Percentiles rank a stretch among this genome's conserved stretches.
Conservation (phyloP, 2,329 filamentous ascomycete species). For the Ilyonectria destructans region DNA sequence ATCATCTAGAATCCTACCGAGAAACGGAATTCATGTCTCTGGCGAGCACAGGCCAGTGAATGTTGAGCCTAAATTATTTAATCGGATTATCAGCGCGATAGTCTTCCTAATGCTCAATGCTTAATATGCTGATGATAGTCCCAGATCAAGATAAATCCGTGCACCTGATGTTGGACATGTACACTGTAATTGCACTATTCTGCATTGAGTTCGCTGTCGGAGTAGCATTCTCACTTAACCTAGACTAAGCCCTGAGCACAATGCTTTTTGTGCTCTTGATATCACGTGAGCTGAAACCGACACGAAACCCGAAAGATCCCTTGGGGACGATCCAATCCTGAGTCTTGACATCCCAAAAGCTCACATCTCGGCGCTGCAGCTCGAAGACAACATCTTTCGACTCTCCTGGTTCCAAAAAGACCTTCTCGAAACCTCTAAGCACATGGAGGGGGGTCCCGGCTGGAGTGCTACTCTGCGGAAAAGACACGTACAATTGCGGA, state of each 20-base stretch:
- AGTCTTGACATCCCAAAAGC: conserved; percentile 60
- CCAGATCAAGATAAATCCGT: too few relatives aligned
- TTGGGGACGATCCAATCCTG: conserved; percentile 55
- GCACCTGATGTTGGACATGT: too few relatives aligned
- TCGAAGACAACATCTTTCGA: conserved; percentile 58
- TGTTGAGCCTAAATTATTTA: too few relatives aligned
- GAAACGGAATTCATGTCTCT: too few relatives aligned
- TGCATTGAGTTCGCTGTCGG: too few relatives aligned
- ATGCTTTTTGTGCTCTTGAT: conserved; percentile 1
- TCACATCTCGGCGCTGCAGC: conserved; percentile 62
- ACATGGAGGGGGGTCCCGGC: conserved; percentile 54
- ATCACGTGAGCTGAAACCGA: conserved; percentile 26
- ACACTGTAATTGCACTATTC: too few relatives aligned
- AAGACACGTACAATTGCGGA: conserved; percentile 67
- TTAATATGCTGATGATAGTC: too few relatives aligned
- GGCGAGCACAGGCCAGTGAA: too few relatives aligned
- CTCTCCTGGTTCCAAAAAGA: conserved; percentile 58
- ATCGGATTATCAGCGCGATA: too few relatives aligned
- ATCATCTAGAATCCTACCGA: too few relatives aligned
- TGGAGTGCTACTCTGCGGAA: conserved; percentile 51
- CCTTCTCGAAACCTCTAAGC: conserved; percentile 67
- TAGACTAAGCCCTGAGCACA: not conserved
- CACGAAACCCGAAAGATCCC: conserved; percentile 20
- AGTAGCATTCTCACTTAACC: not conserved
- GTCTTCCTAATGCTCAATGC: too few relatives aligned